Conservation (phyloP, 1,284 basidiomycete genomes). For the Cutaneotrichosporon sp. region DNA sequence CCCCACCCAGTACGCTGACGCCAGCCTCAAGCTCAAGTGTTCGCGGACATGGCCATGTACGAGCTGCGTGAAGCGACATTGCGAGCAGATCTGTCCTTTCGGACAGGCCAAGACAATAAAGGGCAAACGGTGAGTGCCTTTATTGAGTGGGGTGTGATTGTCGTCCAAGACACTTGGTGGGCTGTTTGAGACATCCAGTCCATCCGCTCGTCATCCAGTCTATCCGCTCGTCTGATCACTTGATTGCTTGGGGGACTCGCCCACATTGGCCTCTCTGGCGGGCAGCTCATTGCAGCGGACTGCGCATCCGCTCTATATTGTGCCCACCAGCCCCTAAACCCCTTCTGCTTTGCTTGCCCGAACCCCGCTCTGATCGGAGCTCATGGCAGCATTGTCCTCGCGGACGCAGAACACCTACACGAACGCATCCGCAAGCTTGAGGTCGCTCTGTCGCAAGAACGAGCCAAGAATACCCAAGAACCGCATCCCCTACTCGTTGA, state of each 20-base stretch:
- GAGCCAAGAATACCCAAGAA: constrained; percentile 20
- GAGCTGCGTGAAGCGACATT: constrained; percentile 37
- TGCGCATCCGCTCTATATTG: neutral
- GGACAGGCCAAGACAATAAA: constrained; percentile 32
- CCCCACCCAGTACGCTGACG: constrained; percentile 4
- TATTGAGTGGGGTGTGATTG: neutral
- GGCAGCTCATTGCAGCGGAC: too few relatives aligned
- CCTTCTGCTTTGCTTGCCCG: neutral
- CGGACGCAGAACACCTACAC: constrained; percentile 49
- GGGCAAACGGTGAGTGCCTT: constrained; percentile 41
- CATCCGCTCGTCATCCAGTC: neutral
- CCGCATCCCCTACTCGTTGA: constrained; percentile 43
- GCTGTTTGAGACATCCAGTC: neutral
- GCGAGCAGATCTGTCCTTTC: constrained; percentile 21
- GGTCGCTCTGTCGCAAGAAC: constrained; percentile 41
- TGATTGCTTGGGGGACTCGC: too few relatives aligned
- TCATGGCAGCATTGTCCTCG: constrained; percentile 43
- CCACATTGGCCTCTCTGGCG: too few relatives aligned
- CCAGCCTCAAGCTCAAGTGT: constrained; percentile 28
- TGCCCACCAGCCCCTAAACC: neutral
- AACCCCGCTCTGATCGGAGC: neutral
- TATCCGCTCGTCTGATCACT: neutral
- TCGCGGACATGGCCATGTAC: constrained; percentile 27
- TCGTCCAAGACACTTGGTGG: neutral
- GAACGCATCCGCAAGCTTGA: constrained; percentile 46